Percentiles rank a stretch among this genome's conserved stretches.
phyloP scores from a whole-genome alignment of 768 basidiomycete species.

The Ramaria sp. region DNA sequence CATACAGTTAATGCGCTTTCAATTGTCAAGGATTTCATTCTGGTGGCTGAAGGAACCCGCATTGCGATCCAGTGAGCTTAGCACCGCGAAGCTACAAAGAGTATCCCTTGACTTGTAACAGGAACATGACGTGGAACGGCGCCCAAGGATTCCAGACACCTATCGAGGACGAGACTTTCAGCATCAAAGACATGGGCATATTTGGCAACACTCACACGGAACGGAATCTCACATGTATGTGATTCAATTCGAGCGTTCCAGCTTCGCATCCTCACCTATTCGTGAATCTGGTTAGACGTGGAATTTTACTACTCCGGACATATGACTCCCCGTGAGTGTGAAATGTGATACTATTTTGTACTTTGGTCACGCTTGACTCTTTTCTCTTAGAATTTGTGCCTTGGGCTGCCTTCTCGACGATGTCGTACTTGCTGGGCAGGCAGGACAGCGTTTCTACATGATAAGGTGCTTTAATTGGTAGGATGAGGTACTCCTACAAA shows the following conservation, averaged over 20 bases:
- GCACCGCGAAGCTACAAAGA: neutral
- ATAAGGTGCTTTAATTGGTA: neutral
- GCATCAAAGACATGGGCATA: constrained; percentile 21
- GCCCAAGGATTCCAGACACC: constrained; percentile 26
- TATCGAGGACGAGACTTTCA: constrained; percentile 22
- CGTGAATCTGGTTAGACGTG: constrained; percentile 27
- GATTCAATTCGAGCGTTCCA: neutral
- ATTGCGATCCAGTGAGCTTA: constrained; percentile 25
- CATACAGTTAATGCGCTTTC: neutral
- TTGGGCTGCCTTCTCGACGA: constrained; percentile 34
- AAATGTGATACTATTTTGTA: neutral
- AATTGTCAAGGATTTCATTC: constrained; percentile 22
- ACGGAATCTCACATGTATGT: constrained; percentile 24
- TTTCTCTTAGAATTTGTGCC: constrained; percentile 33
- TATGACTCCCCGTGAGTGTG: constrained; percentile 44
- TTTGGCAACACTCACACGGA: constrained; percentile 24
- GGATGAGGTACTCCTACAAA: too few relatives aligned
- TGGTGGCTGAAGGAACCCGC: constrained; percentile 26
- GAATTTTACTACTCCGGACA: constrained; percentile 50
- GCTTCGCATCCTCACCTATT: neutral
- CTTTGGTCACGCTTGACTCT: neutral
- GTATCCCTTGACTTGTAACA: neutral
- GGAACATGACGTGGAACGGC: constrained; percentile 28
- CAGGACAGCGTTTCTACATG: constrained; percentile 19
- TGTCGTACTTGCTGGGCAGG: constrained; percentile 33